Conservation (phyloP, 179 eudicot genomes). For the Beta lomatogona region DNA sequence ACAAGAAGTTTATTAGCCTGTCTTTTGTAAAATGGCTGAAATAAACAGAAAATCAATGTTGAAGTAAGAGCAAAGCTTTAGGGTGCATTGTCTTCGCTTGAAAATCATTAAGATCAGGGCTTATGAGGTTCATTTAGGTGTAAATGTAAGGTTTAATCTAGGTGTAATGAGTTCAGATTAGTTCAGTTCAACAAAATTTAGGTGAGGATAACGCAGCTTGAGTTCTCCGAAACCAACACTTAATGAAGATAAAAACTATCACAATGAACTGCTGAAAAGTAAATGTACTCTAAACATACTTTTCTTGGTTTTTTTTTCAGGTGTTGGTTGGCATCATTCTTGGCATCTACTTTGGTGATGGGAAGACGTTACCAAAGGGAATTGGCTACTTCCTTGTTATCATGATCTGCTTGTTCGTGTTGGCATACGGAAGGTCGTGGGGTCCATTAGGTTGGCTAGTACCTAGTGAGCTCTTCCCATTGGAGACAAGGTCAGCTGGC, state of each 20-base stretch:
- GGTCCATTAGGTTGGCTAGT: conserved; percentile 99
- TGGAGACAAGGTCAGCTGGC: conserved; percentile 96
- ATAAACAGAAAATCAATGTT: too few relatives aligned
- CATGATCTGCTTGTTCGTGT: conserved; percentile 64
- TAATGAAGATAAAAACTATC: neutral
- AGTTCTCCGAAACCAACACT: neutral
- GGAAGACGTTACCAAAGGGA: conserved; percentile 50
- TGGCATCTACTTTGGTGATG: conserved; percentile 66
- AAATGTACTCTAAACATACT: neutral
- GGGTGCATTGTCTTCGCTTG: too few relatives aligned
- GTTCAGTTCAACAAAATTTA: too few relatives aligned
- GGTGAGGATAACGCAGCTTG: too few relatives aligned
- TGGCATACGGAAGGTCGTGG: conserved; percentile 96
- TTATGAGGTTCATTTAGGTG: too few relatives aligned
- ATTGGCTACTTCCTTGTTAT: conserved; percentile 61
- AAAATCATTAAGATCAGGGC: too few relatives aligned
- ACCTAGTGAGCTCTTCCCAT: conserved; percentile 89
- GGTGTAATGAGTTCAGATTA: too few relatives aligned
- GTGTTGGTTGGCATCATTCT: conserved; percentile 52
- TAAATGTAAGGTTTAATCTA: too few relatives aligned
- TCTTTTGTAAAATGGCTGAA: too few relatives aligned
- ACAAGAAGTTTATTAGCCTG: too few relatives aligned
- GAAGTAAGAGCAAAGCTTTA: too few relatives aligned
- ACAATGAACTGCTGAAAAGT: neutral
- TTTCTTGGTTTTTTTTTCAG: conserved; percentile 37